These are phyloP conservation scores for Incumbomyces lentus DNA, from an alignment of 2,329 filamentous ascomycete species.

Conservation along the genomic window DNA sequence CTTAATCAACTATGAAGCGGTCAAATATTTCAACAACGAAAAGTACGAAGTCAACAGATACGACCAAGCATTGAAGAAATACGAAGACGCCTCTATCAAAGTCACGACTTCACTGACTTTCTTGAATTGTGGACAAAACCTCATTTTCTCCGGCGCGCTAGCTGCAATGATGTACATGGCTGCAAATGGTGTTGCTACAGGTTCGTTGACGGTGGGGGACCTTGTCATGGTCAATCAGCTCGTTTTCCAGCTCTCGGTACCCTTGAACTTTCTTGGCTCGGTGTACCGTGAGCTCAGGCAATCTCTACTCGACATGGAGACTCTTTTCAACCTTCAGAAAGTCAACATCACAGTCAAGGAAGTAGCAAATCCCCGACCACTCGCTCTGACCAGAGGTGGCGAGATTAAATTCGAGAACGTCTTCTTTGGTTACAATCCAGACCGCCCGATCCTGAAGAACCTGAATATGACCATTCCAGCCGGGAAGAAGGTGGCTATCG, in stretches of 20 bases:
- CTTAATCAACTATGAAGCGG: constrained; percentile 95
- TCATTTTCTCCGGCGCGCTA: constrained; percentile 90
- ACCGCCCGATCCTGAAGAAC: constrained; percentile 77
- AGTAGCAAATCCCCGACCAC: constrained; percentile 58
- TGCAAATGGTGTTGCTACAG: constrained; percentile 73
- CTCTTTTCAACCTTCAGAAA: constrained; percentile 92
- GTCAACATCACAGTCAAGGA: constrained; percentile 85
- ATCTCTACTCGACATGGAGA: constrained; percentile 95
- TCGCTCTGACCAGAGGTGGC: constrained; percentile 65
- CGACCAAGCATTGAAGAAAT: constrained; percentile 72
- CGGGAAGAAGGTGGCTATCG: constrained; percentile 89
- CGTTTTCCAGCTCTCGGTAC: constrained; percentile 93
- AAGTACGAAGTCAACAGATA: constrained; percentile 87
- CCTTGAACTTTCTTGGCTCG: constrained; percentile 94
- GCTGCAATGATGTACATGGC: constrained; percentile 98
- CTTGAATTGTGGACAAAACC: constrained; percentile 87
- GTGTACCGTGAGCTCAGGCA: constrained; percentile 94
- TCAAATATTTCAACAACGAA: constrained; percentile 99
- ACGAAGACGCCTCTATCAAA: constrained; percentile 93
- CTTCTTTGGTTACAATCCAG: constrained; percentile 79
- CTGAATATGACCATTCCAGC: constrained; percentile 82
- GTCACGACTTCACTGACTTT: constrained; percentile 87
- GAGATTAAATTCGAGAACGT: constrained; percentile 94
- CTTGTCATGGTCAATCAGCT: constrained; percentile 98
- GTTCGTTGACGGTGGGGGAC: constrained; percentile 80